Base-by-base conservation (phyloP, 2,329 filamentous ascomycete genomes). In the Sporothrix mexicana region DNA sequence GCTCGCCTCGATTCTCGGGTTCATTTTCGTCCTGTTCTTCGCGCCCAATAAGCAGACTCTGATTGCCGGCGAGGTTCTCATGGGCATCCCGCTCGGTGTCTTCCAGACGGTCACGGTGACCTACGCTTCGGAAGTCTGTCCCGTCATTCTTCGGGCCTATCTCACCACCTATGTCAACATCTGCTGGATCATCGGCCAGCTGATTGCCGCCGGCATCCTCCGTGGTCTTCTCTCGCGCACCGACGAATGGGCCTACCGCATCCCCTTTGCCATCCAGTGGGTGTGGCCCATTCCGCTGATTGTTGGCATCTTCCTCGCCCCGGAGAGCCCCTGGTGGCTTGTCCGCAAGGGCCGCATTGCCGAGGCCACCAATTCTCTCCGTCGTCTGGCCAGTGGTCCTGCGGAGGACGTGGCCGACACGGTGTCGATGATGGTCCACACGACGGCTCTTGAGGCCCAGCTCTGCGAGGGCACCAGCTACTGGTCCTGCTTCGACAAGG, bases 351-450 rank as follows among this genome's bases (percentile, higher is more conserved):
- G 82, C 2, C 78, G 80, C 17, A 75, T 76, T 9, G 81, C 81
- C 0, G 83, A 85, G 43, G 85, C 85, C 0, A 80, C 82, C 62
- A 74, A 75, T 12, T 79, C 82, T 2, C 76, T 86, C 70, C 78
- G 79, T 0, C 77, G 81, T 30, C 77, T 90, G 71, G 84, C 82
- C 4, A 55, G 13, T 1, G 25, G 36, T 6, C 72, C 51, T 76
- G 43, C 61, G 12, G 72, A 72, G 17, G 69, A 77, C 23, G 67
- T 72, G 5, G 77, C 76, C n/a, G 77, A 78, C 51, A 80, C 85
- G 3, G 79, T 84, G 23, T 82, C 85, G 71, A 84, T 84, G n/a
- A 89, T 90, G 77, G 80, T 85, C 25, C 85, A 90, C 76, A 91
- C 88, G 0, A 87, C 89, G 73, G 82, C 85, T 71, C 80, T 89